phyloP scores from a whole-genome alignment of 2,329 filamentous ascomycete species.

The Hortaea werneckii region DNA sequence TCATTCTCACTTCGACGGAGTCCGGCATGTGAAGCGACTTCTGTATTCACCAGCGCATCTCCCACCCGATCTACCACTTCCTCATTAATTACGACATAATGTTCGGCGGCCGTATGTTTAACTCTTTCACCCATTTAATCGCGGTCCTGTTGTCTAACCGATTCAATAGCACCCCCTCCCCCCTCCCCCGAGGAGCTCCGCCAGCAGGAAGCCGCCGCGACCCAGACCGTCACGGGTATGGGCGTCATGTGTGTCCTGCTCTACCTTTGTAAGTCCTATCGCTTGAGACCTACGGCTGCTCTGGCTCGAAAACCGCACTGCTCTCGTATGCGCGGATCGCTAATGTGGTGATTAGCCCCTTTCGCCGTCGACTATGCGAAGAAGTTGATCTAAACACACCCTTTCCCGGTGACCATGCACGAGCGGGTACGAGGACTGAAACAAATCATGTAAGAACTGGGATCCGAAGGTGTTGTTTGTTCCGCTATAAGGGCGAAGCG shows the following conservation, averaged over 20 bases:
- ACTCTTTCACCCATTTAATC: neutral
- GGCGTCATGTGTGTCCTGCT: slow-evolving; percentile 56
- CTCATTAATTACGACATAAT: slow-evolving; percentile 3
- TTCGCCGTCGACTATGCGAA: slow-evolving; percentile 46
- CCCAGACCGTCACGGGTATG: slow-evolving; percentile 57
- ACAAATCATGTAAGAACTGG: too few species aligned
- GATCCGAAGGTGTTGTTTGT: too few species aligned
- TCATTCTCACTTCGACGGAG: too few species aligned
- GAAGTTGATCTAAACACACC: slow-evolving; percentile 33
- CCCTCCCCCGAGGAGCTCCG: slow-evolving; percentile 61
- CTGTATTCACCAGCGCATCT: too few species aligned
- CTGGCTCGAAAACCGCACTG: neutral
- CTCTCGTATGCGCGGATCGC: too few species aligned
- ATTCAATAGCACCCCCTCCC: slow-evolving; percentile 53
- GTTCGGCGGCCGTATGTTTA: slow-evolving; percentile 19
- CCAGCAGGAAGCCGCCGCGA: slow-evolving; percentile 55
- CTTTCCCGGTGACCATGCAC: too few species aligned
- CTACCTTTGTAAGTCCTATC: slow-evolving; percentile 63
- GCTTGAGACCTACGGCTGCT: too few species aligned
- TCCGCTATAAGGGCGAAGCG: too few species aligned
- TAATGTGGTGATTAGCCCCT: slow-evolving; percentile 32
- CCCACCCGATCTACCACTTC: too few species aligned
- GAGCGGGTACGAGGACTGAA: too few species aligned
- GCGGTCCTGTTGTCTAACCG: too few species aligned
- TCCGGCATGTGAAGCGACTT: too few species aligned